These are phyloP conservation scores for Colletotrichum gigasporum DNA, from an alignment of 2,329 filamentous ascomycete genomes.

Conservation along the genomic window DNA sequence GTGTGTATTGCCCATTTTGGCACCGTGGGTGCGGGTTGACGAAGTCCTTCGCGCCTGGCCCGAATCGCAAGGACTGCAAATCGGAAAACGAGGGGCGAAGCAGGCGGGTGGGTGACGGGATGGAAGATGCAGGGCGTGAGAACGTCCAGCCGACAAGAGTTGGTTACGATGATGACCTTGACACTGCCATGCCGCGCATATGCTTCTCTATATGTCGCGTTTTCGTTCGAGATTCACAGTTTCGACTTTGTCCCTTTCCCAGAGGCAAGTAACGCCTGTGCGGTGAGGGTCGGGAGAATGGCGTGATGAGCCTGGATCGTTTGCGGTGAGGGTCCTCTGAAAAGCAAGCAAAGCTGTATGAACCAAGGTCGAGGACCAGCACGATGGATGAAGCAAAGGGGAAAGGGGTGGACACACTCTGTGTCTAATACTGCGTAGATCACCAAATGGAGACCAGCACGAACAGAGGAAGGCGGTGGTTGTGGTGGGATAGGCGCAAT, in stretches of 20 bases:
- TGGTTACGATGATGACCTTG: constrained; percentile 13
- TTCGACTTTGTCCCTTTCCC: not conserved
- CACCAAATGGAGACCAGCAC: constrained; percentile 20
- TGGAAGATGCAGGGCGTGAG: not conserved
- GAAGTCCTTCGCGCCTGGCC: not conserved
- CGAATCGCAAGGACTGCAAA: not conserved
- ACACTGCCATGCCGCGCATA: constrained; percentile 27
- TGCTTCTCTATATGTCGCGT: not conserved
- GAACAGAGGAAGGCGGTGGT: constrained; percentile 12
- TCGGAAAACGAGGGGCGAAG: constrained; percentile 31
- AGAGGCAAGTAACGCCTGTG: not conserved
- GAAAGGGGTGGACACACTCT: constrained; percentile 6
- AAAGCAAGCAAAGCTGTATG: not conserved
- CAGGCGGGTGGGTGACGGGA: constrained; percentile 12
- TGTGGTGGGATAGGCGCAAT: constrained; percentile 27
- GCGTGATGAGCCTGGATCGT: constrained; percentile 7
- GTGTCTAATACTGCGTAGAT: constrained; percentile 28
- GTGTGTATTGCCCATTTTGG: constrained; percentile 60
- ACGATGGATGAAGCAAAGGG: not conserved
- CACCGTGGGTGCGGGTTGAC: constrained; percentile 23
- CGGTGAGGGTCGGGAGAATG: not conserved
- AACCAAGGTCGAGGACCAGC: not conserved
- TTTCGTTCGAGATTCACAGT: not conserved
- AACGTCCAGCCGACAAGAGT: constrained; percentile 15
- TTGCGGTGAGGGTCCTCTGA: not conserved